Evolutionary conservation across 1,284 basidiomycete genomes (phyloP).

Genomic region (Cryptococcus sp.): DNA sequence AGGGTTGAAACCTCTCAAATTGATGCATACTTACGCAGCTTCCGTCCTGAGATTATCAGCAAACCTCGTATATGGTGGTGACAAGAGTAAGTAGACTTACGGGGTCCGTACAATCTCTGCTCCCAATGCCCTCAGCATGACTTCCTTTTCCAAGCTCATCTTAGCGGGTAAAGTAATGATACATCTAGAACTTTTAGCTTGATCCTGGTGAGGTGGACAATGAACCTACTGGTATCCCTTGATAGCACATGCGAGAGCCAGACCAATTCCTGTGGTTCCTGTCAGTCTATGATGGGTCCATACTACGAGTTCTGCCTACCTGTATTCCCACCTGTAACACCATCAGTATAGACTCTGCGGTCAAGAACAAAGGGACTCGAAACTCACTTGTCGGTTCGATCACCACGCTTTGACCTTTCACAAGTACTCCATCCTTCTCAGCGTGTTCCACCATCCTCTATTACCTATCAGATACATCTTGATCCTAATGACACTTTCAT

Average conservation of each 20-base stretch:
- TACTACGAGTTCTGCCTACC: slow-evolving; percentile 52
- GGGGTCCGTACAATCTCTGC: slow-evolving; percentile 93
- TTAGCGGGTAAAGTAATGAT: slow-evolving; percentile 96
- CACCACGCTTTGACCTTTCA: slow-evolving; percentile 83
- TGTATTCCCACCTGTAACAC: slow-evolving; percentile 76
- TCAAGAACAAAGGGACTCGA: not conserved
- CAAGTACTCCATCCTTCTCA: slow-evolving; percentile 76
- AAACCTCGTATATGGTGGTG: not conserved
- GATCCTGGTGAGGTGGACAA: not conserved
- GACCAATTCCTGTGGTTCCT: slow-evolving; percentile 65
- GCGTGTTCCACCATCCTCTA: slow-evolving; percentile 88
- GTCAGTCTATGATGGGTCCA: not conserved
- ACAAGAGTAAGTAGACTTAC: slow-evolving; percentile 49
- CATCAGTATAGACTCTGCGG: slow-evolving; percentile 1
- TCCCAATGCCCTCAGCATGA: slow-evolving; percentile 81
- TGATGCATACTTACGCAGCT: slow-evolving; percentile 26
- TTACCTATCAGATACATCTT: not conserved
- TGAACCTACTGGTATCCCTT: slow-evolving; percentile 43
- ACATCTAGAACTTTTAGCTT: slow-evolving; percentile 31
- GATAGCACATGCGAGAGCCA: slow-evolving; percentile 79
- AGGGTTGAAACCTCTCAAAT: not conserved
- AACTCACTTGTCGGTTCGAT: slow-evolving; percentile 66
- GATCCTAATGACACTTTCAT: not conserved
- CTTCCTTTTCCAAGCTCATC: slow-evolving; percentile 96
- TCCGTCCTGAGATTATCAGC: slow-evolving; percentile 23